These are phyloP conservation scores for Neurospora pannonica DNA, from an alignment of 495 filamentous ascomycete species.

Conservation along the genomic window DNA sequence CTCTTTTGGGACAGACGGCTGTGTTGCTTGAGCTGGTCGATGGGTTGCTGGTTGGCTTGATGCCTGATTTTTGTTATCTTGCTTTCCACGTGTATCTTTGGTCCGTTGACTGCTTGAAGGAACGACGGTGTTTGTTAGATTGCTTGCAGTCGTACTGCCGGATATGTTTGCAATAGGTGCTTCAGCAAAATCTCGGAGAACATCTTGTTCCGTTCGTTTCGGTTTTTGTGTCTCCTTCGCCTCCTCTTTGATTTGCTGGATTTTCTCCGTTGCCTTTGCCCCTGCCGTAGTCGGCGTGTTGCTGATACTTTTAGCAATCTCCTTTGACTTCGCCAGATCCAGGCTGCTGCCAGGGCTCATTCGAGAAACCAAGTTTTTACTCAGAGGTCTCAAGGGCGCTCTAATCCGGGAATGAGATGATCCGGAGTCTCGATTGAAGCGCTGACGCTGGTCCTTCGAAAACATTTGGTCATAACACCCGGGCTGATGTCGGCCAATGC, in stretches of 20 bases:
- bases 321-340: not conserved
- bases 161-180: not conserved
- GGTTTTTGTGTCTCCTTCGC: not conserved
- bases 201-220: not conserved
- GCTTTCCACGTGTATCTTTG: not conserved
- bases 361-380: not conserved
- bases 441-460: not conserved
- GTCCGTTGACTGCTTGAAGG: not conserved
- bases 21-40: not conserved
- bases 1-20: not conserved
- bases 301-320: constrained; percentile 1
- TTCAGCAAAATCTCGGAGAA: not conserved
- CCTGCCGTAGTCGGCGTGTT: not conserved
- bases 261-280: not conserved
- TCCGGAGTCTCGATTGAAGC: not conserved
- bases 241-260: not conserved
- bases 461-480: not conserved
- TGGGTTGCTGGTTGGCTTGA: not conserved
- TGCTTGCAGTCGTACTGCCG: not conserved
- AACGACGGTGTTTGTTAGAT: not conserved
- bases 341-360: not conserved
- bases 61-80: not conserved
- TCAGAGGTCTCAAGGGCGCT: not conserved
- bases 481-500: not conserved
- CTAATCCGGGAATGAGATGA: not conserved